Base-by-base conservation (phyloP, 2,329 filamentous ascomycete species). In the Aspergillus transmontanensis region DNA sequence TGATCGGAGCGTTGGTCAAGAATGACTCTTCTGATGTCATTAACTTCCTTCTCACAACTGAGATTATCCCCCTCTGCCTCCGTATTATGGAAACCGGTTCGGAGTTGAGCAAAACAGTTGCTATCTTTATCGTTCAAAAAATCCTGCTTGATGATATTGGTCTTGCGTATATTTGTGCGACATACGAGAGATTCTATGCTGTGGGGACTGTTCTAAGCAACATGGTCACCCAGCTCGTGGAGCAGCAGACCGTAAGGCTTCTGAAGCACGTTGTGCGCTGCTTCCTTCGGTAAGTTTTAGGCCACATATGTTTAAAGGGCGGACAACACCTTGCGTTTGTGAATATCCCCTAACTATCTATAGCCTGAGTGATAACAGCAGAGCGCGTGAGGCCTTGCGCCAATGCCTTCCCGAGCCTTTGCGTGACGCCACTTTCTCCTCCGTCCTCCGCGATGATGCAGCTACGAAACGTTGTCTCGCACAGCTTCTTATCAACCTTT, bases 91-190 rank as follows among this genome's bases (percentile, higher is more conserved):
- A 99, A 83, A 99, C 95, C 0, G 95, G 95, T 57, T 97, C 94
- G 0, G 95, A 99, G 80, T 86, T 99, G 64, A 97, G 93, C 84
- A 99, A 99, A 84, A 99, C 95, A 0, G 95, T 99, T 16, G 95
- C 95, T 63, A 99, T 99, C 73, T 99, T 99, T 83, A 99, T 99
- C 72, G 95, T 99, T 21, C 95, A 99, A 80, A 99, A 99, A 85
- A 99, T 99, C 30, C 82, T 99, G 58, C 87, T 99, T 3, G 95
- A 99, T 75, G 95, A 99, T 73, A 94, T 96, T 72, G 95, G 95
- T 4, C 86, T 99, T 66, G 95, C 95, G 74, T 99, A 99, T 79
- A 99, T 99, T 63, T 99, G 95, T 80, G 94, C 96, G 68, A 99
- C 95, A 0, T 99, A 99, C 73, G 95, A 99, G 83, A 88, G 95